Evolutionary conservation across 2,329 filamentous ascomycete species (phyloP).

Genomic region (Hortaea sp.): DNA sequence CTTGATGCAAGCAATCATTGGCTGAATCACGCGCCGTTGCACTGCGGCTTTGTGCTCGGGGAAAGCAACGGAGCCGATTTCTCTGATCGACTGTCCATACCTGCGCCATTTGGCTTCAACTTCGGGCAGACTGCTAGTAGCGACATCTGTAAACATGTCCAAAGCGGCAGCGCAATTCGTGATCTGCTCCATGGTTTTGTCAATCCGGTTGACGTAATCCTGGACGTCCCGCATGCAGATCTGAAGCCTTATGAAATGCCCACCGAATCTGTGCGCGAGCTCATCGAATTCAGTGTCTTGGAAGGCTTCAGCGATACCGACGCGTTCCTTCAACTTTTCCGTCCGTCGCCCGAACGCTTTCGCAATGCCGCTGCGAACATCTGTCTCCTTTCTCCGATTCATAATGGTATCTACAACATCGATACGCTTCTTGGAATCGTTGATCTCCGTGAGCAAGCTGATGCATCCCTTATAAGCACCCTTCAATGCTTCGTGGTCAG

Average conservation of each 20-base stretch:
- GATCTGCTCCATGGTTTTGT: slow-evolving; percentile 71
- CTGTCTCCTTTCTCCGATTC: slow-evolving; percentile 66
- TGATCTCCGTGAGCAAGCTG: slow-evolving; percentile 59
- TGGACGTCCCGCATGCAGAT: slow-evolving; percentile 91
- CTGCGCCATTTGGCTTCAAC: slow-evolving; percentile 90
- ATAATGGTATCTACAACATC: slow-evolving; percentile 88
- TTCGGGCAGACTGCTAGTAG: slow-evolving; percentile 65
- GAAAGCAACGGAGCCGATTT: slow-evolving; percentile 72
- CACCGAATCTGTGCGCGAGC: slow-evolving; percentile 75
- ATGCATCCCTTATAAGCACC: slow-evolving; percentile 61
- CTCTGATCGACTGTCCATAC: slow-evolving; percentile 77
- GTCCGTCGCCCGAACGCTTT: slow-evolving; percentile 84
- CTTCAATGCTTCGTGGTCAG: slow-evolving; percentile 62
- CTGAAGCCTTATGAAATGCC: slow-evolving; percentile 85
- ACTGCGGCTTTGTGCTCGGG: slow-evolving; percentile 69
- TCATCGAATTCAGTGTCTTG: slow-evolving; percentile 77
- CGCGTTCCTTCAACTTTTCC: slow-evolving; percentile 69
- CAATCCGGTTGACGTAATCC: slow-evolving; percentile 74
- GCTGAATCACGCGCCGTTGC: slow-evolving; percentile 73
- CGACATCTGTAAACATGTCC: slow-evolving; percentile 65
- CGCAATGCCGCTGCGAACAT: slow-evolving; percentile 72
- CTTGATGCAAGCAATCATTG: slow-evolving; percentile 67
- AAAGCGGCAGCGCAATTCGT: slow-evolving; percentile 71
- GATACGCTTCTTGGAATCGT: slow-evolving; percentile 90
- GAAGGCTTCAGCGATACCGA: slow-evolving; percentile 53